Evolutionary conservation across 768 basidiomycete species (phyloP).

Genomic region (Lentinula raphanica): DNA sequence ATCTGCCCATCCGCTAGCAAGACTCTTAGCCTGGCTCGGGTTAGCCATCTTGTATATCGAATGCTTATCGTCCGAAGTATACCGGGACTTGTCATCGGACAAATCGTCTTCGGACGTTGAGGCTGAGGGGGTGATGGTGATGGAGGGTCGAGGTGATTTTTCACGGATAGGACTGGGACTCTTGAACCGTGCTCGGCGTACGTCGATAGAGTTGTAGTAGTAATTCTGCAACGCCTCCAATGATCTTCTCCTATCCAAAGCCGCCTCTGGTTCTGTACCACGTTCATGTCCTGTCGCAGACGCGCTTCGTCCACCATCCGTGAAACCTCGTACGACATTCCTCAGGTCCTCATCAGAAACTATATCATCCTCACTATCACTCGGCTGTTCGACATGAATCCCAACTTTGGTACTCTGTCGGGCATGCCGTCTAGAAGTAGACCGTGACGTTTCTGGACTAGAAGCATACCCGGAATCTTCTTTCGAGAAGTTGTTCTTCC

Average conservation of each 20-base stretch:
- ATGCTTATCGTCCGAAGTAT: slow-evolving; percentile 21
- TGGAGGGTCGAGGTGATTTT: slow-evolving; percentile 8
- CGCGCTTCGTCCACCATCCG: slow-evolving; percentile 15
- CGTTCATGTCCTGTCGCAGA: neutral
- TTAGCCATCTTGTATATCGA: slow-evolving; percentile 22
- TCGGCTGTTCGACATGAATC: slow-evolving; percentile 11
- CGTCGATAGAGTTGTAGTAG: slow-evolving; percentile 1
- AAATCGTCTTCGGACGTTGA: slow-evolving; percentile 14
- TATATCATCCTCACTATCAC: slow-evolving; percentile 18
- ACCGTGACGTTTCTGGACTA: slow-evolving; percentile 2
- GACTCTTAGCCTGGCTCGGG: slow-evolving; percentile 8
- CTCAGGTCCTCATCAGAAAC: slow-evolving; percentile 27
- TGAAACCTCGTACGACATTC: slow-evolving; percentile 34
- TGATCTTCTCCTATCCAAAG: slow-evolving; percentile 27
- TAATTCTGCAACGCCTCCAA: slow-evolving; percentile 13
- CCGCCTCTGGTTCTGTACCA: slow-evolving; percentile 12
- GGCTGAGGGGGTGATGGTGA: too few relatives aligned
- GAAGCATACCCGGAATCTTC: slow-evolving; percentile 1
- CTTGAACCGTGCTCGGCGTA: slow-evolving; percentile 6
- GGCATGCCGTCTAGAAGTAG: slow-evolving; percentile 4
- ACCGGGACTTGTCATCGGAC: slow-evolving; percentile 18
- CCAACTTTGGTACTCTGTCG: slow-evolving; percentile 9
- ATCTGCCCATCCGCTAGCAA: slow-evolving; percentile 20
- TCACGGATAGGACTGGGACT: slow-evolving; percentile 11
- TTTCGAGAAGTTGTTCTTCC: neutral